These are phyloP conservation scores for Mycena capillaripes DNA, from an alignment of 768 basidiomycete genomes.

Conservation along the genomic window DNA sequence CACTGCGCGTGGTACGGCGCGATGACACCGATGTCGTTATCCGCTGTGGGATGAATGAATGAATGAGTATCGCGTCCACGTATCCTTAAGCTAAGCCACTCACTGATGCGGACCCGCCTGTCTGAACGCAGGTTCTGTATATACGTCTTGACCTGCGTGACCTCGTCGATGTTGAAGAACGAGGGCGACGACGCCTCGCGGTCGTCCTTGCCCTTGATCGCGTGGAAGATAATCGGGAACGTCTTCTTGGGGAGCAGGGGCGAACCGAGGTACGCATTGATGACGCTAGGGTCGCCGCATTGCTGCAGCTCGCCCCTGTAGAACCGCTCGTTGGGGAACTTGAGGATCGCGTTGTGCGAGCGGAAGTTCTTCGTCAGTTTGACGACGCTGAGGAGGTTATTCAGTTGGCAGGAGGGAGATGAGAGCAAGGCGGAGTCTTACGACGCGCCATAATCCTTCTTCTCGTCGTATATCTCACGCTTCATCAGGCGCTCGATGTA, in stretches of 20 bases:
- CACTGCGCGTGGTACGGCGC: conserved; percentile 75
- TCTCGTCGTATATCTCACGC: conserved; percentile 56
- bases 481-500: conserved; percentile 74
- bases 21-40: conserved; percentile 71
- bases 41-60: conserved; percentile 50
- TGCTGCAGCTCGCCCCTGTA: conserved; percentile 67
- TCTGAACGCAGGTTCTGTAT: conserved; percentile 53
- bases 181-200: conserved; percentile 79
- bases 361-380: conserved; percentile 77
- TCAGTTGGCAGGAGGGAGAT: neutral
- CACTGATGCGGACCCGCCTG: conserved; percentile 57
- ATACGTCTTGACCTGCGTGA: conserved; percentile 66
- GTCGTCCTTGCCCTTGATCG: conserved; percentile 70
- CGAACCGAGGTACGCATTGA: conserved; percentile 55
- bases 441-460: conserved; percentile 38
- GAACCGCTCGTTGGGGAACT: conserved; percentile 73
- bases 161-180: conserved; percentile 79
- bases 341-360: conserved; percentile 71
- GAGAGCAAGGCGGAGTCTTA: conserved; percentile 32
- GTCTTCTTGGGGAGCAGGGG: conserved; percentile 56
- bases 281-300: conserved; percentile 58
- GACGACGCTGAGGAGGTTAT: conserved; percentile 60
- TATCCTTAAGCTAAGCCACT: conserved; percentile 34
- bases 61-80: too few species aligned
- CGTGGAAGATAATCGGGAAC: conserved; percentile 77